A percentile compares a stretch with the other conserved stretches of the same genome.
These are phyloP conservation scores for Solanum hybrid DNA, from an alignment of 305 asterid genomes.

Conservation along the genomic window DNA sequence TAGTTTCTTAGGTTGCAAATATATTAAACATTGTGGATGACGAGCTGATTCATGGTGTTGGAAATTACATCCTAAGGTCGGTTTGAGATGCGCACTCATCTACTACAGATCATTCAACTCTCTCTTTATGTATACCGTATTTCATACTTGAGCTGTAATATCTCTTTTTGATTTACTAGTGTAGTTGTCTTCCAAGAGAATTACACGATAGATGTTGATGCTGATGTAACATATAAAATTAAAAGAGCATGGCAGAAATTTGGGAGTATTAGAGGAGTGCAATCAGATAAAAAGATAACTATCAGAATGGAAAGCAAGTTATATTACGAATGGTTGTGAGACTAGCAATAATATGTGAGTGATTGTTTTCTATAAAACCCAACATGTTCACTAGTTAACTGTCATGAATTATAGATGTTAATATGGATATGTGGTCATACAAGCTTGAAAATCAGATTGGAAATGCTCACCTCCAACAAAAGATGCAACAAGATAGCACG, in stretches of 20 bases:
- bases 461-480: not conserved
- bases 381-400: not conserved
- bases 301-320: not conserved
- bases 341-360: not conserved
- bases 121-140: not conserved
- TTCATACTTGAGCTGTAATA: not conserved
- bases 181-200: not conserved
- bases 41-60: slow-evolving; percentile 56
- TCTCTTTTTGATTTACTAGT: not conserved
- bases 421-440: not conserved
- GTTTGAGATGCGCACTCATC: slow-evolving; percentile 7
- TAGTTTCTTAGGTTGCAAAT: slow-evolving; percentile 66
- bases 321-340: not conserved
- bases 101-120: not conserved
- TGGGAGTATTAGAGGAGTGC: not conserved
- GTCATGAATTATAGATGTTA: not conserved
- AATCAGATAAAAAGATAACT: not conserved
- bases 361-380: not conserved
- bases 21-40: slow-evolving; percentile 78
- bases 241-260: not conserved
- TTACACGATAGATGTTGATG: not conserved
- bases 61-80: slow-evolving; percentile 77
- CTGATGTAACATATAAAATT: not conserved
- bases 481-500: not conserved
- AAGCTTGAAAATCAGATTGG: not conserved